These are phyloP conservation scores for Fusarium udum DNA, from an alignment of 2,329 filamentous ascomycete species.

Conservation along the genomic window DNA sequence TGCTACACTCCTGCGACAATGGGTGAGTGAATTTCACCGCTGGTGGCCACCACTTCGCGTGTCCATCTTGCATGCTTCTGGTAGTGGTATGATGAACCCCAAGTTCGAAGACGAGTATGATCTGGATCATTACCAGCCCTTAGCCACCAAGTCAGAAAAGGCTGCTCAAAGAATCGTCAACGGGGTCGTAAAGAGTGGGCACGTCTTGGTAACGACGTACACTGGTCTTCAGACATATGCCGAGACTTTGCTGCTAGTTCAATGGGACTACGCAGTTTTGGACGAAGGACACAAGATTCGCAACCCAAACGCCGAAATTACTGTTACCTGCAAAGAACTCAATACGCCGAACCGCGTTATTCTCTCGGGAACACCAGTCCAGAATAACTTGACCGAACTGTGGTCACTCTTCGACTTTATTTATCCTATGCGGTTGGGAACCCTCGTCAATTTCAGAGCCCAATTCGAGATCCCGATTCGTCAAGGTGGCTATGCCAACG, in stretches of 20 bases:
- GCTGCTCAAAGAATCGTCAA: constrained; percentile 84
- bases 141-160: constrained; percentile 53
- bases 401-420: constrained; percentile 99
- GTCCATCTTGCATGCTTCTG: constrained; percentile 93
- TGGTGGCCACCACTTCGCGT: constrained; percentile 99
- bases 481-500: constrained; percentile 93
- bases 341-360: constrained; percentile 91
- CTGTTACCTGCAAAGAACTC: constrained; percentile 93
- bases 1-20: constrained; percentile 93
- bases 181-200: constrained; percentile 82
- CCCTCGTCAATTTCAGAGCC: constrained; percentile 86
- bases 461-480: constrained; percentile 95
- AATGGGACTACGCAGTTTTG: constrained; percentile 94
- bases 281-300: constrained; percentile 99
- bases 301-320: constrained; percentile 94
- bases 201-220: constrained; percentile 95
- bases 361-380: constrained; percentile 94
- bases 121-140: constrained; percentile 54
- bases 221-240: constrained; percentile 94
- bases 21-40: constrained; percentile 97
- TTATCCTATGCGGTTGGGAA: constrained; percentile 94
- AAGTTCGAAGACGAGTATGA: constrained; percentile 65
- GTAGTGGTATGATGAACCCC: constrained; percentile 95
- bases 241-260: constrained; percentile 79
- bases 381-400: constrained; percentile 93